Conservation (phyloP, 805 yeast species). For the Teunomyces lycoperdinae region DNA sequence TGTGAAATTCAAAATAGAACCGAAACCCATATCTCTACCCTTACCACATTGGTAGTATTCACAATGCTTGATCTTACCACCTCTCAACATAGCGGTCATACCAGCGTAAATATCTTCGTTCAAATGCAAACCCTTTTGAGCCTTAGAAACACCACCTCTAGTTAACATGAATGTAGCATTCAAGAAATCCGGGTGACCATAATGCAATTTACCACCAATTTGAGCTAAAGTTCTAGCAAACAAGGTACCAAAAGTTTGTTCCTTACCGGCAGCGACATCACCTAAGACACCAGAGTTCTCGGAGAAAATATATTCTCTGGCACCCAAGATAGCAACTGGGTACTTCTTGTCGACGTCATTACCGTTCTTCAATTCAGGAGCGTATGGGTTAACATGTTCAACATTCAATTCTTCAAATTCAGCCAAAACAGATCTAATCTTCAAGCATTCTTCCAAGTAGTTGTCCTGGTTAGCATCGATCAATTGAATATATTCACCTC, state of each 20-base stretch:
- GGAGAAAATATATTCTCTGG: slow-evolving; percentile 83
- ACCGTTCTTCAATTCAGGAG: slow-evolving; percentile 63
- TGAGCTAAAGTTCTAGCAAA: slow-evolving; percentile 82
- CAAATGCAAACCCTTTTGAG: slow-evolving; percentile 81
- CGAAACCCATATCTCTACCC: slow-evolving; percentile 87
- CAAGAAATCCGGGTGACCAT: slow-evolving; percentile 86
- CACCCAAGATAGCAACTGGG: slow-evolving; percentile 85
- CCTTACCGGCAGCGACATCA: slow-evolving; percentile 89
- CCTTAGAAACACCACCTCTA: slow-evolving; percentile 85
- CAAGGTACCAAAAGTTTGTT: slow-evolving; percentile 83
- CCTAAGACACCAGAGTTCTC: slow-evolving; percentile 84
- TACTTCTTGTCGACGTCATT: slow-evolving; percentile 45
- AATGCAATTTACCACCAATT: slow-evolving; percentile 82
- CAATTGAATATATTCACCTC: slow-evolving; percentile 84
- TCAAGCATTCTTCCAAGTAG: slow-evolving; percentile 80
- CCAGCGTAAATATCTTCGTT: slow-evolving; percentile 90
- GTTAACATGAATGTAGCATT: slow-evolving; percentile 76
- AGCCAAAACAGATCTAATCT: slow-evolving; percentile 76
- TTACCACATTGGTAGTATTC: slow-evolving; percentile 89
- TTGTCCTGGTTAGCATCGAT: slow-evolving; percentile 88
- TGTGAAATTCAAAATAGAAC: slow-evolving; percentile 80
- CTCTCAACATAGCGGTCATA: slow-evolving; percentile 78
- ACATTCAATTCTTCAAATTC: slow-evolving; percentile 77
- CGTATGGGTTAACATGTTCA: slow-evolving; percentile 79
- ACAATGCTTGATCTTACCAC: slow-evolving; percentile 85